phyloP scores from a whole-genome alignment of 495 filamentous ascomycete genomes.

The Staphylotrichum longicolle region DNA sequence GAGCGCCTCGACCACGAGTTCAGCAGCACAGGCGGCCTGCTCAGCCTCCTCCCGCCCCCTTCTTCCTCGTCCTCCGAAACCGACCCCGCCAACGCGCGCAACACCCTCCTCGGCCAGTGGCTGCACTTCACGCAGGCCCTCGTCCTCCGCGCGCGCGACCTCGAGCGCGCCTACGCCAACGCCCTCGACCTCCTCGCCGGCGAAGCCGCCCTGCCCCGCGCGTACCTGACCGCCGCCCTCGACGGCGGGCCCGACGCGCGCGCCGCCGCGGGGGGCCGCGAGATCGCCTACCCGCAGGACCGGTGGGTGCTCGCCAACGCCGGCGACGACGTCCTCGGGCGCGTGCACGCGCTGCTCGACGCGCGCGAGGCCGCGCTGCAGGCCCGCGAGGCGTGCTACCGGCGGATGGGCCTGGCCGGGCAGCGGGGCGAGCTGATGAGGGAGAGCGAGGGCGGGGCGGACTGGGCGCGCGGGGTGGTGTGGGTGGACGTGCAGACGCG shows the following conservation, averaged over 20 bases:
- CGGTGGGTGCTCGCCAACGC: conserved; percentile 52
- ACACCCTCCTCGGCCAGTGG: conserved; percentile 50
- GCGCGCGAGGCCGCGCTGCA: conserved; percentile 38
- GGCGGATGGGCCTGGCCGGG: conserved; percentile 27
- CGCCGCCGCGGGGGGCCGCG: conserved; percentile 28
- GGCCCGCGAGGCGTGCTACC: conserved; percentile 28
- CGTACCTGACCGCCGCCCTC: conserved; percentile 31
- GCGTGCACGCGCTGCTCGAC: conserved; percentile 47
- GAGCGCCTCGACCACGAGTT: conserved; percentile 56
- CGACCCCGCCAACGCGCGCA: conserved; percentile 34
- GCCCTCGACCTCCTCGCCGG: conserved; percentile 46
- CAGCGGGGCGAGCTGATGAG: conserved; percentile 33
- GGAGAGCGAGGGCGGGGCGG: conserved; percentile 20
- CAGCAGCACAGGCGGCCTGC: conserved; percentile 48
- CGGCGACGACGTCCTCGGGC: conserved; percentile 46
- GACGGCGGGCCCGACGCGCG: conserved; percentile 43
- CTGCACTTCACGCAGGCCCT: conserved; percentile 49
- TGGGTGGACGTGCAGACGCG: conserved; percentile 44
- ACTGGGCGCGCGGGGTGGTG: conserved; percentile 41
- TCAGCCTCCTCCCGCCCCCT: conserved; percentile 44
- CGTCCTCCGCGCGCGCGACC: conserved; percentile 48
- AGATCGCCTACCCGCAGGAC: conserved; percentile 50
- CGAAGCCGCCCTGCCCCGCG: conserved; percentile 48
- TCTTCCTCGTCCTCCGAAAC: conserved; percentile 15
- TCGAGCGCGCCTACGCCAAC: conserved; percentile 49